phyloP scores from a whole-genome alignment of 2,329 filamentous ascomycete genomes.

The Cladophialophora immunda region DNA sequence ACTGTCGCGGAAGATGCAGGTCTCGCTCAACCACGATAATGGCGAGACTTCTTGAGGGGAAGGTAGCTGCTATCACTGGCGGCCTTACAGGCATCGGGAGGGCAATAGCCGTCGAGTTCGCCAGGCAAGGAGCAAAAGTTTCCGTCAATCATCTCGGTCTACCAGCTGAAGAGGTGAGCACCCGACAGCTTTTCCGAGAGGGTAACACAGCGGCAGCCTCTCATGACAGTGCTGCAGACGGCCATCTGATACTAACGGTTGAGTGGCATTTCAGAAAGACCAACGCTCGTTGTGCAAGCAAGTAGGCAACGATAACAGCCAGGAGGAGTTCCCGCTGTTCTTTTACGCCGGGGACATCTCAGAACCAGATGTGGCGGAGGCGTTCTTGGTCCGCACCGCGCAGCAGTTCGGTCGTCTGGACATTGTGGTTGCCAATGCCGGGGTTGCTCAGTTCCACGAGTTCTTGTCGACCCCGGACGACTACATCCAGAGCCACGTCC shows the following conservation, averaged over 20 bases:
- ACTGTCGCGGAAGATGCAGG: neutral
- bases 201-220: conserved; percentile 21
- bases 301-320: conserved; percentile 58
- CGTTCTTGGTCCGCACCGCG: conserved; percentile 61
- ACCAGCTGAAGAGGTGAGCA: conserved; percentile 33
- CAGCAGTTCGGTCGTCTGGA: conserved; percentile 59
- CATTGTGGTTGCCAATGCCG: conserved; percentile 68
- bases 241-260: conserved; percentile 52
- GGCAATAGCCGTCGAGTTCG: conserved; percentile 80
- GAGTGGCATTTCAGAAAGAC: neutral
- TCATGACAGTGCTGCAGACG: conserved; percentile 37
- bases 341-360: conserved; percentile 68
- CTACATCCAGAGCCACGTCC: conserved; percentile 67
- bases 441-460: conserved; percentile 65
- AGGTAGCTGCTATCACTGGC: conserved; percentile 85
- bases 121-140: conserved; percentile 79
- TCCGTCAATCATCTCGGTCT: conserved; percentile 76
- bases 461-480: conserved; percentile 64
- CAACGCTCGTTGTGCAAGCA: conserved; percentile 66
- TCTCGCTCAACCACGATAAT: neutral
- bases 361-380: conserved; percentile 60
- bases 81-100: conserved; percentile 85
- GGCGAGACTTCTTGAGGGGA: conserved; percentile 54
- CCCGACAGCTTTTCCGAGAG: conserved; percentile 6
- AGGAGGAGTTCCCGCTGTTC: conserved; percentile 44